Conservation (phyloP, 1,284 basidiomycete species). For the Puccinia brachypodii region DNA sequence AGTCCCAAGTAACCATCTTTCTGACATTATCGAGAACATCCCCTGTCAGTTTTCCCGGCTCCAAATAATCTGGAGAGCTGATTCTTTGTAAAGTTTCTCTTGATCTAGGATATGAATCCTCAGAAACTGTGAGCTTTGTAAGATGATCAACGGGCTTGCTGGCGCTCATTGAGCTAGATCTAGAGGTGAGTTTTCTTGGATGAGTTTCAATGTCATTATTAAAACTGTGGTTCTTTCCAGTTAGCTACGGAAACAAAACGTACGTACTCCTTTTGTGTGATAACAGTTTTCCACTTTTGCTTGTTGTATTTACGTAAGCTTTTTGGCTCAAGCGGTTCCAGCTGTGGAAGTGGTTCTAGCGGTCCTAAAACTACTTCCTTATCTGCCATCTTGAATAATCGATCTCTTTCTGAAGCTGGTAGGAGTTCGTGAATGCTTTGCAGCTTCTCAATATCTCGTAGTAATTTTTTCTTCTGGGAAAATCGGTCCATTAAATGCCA, state of each 20-base stretch:
- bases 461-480: neutral
- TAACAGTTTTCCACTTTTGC: neutral
- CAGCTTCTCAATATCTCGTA: neutral
- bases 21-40: neutral
- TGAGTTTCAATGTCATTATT: too few species aligned
- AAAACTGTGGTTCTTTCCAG: too few species aligned
- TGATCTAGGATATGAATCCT: neutral
- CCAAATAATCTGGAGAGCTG: neutral
- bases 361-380: neutral
- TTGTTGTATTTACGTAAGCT: neutral
- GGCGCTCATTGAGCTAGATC: too few species aligned
- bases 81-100: neutral
- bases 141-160: too few species aligned
- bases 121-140: neutral
- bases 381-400: neutral
- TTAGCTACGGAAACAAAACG: too few species aligned
- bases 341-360: neutral
- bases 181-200: too few species aligned
- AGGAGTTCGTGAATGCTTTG: neutral
- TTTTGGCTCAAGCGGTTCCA: neutral
- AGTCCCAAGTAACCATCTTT: neutral
- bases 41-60: neutral
- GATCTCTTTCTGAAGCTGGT: neutral
- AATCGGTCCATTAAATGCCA: too few species aligned
- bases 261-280: neutral